phyloP scores from a whole-genome alignment of 2,329 filamentous ascomycete species.

The Neopestalotiopsis sp. region DNA sequence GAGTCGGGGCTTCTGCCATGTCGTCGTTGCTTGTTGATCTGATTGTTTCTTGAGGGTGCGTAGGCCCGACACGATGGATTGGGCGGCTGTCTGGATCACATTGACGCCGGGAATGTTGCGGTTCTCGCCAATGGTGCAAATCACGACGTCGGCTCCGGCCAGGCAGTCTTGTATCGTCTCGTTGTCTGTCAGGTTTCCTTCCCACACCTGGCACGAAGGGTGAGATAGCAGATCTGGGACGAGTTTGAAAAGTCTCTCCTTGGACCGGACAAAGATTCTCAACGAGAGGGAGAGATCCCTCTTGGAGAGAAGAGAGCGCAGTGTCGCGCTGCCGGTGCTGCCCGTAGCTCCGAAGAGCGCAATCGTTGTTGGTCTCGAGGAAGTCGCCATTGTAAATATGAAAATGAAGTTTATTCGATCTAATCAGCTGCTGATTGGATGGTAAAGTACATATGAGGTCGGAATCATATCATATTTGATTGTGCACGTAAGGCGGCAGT shows the following conservation, averaged over 20 bases:
- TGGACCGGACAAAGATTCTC: background rate
- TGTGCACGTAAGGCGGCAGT: background rate
- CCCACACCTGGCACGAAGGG: background rate
- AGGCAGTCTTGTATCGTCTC: background rate
- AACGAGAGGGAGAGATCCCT: background rate
- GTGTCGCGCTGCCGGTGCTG: background rate
- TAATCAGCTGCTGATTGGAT: background rate
- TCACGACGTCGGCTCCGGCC: background rate
- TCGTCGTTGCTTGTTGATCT: background rate
- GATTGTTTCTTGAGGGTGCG: background rate
- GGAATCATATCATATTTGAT: background rate
- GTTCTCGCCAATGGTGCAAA: slow-evolving; percentile 4
- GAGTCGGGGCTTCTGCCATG: background rate
- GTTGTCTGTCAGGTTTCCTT: background rate
- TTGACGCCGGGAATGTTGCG: slow-evolving; percentile 1
- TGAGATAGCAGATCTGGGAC: background rate
- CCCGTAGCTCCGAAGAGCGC: background rate
- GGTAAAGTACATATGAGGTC: background rate
- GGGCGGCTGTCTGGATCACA: background rate
- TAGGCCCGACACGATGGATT: background rate
- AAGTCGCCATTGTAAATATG: background rate
- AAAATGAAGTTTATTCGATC: background rate
- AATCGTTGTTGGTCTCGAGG: background rate
- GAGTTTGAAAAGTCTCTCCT: background rate
- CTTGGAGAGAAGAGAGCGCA: background rate